Percentiles rank a stretch among this genome's conserved stretches.
Evolutionary conservation across 371 early-diverging fungal genomes (phyloP).

Genomic region (Syncephalastrum monosporum): DNA sequence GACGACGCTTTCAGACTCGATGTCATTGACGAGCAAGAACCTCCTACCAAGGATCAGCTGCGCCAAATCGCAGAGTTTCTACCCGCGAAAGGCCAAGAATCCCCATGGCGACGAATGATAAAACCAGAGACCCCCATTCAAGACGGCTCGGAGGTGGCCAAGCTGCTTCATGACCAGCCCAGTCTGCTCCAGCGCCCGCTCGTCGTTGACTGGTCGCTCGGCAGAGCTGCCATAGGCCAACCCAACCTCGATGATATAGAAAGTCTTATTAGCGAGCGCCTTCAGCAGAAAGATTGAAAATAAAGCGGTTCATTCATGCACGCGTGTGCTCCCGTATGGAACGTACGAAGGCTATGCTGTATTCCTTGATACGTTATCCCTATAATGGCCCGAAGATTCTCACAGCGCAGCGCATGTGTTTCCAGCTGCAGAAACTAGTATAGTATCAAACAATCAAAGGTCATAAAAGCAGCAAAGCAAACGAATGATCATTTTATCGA

Average conservation of each 20-base stretch:
- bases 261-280: slow-evolving; percentile 8
- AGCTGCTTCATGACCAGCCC: slow-evolving; percentile 14
- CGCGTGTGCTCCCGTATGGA: too few species aligned
- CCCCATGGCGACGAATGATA: slow-evolving; percentile 14
- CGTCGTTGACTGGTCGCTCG: slow-evolving; percentile 41
- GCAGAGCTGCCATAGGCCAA: slow-evolving; percentile 32
- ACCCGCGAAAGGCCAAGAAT: slow-evolving; percentile 3
- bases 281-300: not conserved
- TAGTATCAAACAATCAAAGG: too few species aligned
- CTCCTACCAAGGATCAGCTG: slow-evolving; percentile 24
- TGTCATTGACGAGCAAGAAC: slow-evolving; percentile 24
- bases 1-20: slow-evolving; percentile 38
- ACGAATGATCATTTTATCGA: too few species aligned
- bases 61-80: slow-evolving; percentile 18
- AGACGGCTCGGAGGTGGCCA: slow-evolving; percentile 13
- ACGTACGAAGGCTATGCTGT: too few species aligned
- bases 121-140: slow-evolving; percentile 14
- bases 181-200: slow-evolving; percentile 32
- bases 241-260: slow-evolving; percentile 24
- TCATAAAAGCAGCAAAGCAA: too few species aligned
- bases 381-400: too few species aligned
- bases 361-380: too few species aligned
- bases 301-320: too few species aligned
- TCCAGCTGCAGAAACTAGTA: too few species aligned
- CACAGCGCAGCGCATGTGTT: too few species aligned